Conservation (phyloP, 768 basidiomycete species). For the Boletus subparvulus region DNA sequence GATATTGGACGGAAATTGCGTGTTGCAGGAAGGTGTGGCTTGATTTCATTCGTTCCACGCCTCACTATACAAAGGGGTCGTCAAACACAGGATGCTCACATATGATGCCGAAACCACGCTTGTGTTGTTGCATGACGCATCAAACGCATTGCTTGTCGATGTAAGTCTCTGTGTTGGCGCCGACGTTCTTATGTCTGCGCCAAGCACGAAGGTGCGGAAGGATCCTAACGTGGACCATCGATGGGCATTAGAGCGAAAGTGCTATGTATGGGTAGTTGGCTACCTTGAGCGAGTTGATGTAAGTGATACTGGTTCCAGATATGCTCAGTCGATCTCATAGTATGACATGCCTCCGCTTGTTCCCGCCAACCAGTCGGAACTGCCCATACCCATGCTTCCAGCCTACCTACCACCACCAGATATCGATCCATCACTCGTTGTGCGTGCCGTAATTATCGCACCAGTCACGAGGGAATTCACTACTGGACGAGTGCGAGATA, state of each 20-base stretch:
- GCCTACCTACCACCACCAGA: slow-evolving; percentile 38
- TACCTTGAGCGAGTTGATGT: slow-evolving; percentile 53
- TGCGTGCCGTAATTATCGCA: slow-evolving; percentile 55
- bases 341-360: slow-evolving; percentile 10
- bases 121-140: slow-evolving; percentile 49
- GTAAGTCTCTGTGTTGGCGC: slow-evolving; percentile 50
- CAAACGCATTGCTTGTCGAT: slow-evolving; percentile 57
- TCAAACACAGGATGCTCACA: slow-evolving; percentile 48
- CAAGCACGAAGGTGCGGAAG: slow-evolving; percentile 7
- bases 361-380: slow-evolving; percentile 32
- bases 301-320: slow-evolving; percentile 21
- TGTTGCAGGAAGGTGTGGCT: slow-evolving; percentile 55
- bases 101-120: slow-evolving; percentile 52
- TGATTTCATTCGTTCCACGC: slow-evolving; percentile 16
- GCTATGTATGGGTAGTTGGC: slow-evolving; percentile 55
- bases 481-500: slow-evolving; percentile 21
- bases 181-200: slow-evolving; percentile 14
- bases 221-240: slow-evolving; percentile 13
- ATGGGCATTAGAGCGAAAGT: slow-evolving; percentile 57
- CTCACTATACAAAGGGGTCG: slow-evolving; percentile 9
- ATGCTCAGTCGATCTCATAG: slow-evolving; percentile 12
- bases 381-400: slow-evolving; percentile 45
- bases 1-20: slow-evolving; percentile 54
- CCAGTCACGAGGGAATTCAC: slow-evolving; percentile 47
- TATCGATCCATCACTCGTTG: slow-evolving; percentile 45